A percentile compares a stretch with the other conserved stretches of the same genome.
These are phyloP conservation scores for Aspergillus pseudoterreus DNA, from an alignment of 2,329 filamentous ascomycete species.

Conservation along the genomic window DNA sequence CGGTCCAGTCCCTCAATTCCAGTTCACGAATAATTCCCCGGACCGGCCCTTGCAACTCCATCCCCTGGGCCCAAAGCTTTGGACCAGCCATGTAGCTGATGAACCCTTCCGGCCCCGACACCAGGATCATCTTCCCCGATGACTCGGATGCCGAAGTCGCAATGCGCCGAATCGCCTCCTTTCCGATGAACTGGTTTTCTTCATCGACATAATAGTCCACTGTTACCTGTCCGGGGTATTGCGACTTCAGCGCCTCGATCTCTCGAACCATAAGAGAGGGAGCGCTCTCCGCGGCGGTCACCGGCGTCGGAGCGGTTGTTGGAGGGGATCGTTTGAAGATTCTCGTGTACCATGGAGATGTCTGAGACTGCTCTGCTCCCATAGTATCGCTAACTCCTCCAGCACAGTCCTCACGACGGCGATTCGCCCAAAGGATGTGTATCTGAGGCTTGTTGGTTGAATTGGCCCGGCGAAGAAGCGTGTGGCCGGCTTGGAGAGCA, in stretches of 20 bases:
- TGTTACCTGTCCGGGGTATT: conserved; percentile 54
- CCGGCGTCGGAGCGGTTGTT: not conserved
- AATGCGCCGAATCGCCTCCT: conserved; percentile 45
- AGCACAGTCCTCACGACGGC: conserved; percentile 61
- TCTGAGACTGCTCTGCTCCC: conserved; percentile 8
- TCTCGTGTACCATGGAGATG: conserved; percentile 28
- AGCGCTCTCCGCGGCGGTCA: conserved; percentile 3
- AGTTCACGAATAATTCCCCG: conserved; percentile 64
- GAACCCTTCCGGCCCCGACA: conserved; percentile 91
- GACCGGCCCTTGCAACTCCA: conserved; percentile 70
- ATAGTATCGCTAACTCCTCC: conserved; percentile 55
- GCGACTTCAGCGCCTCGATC: conserved; percentile 59
- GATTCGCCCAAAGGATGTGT: conserved; percentile 79
- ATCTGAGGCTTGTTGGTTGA: conserved; percentile 46
- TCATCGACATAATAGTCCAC: conserved; percentile 81
- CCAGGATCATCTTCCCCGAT: conserved; percentile 58
- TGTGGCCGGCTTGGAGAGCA: conserved; percentile 73
- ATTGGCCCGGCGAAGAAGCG: conserved; percentile 44
- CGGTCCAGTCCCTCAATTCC: conserved; percentile 54
- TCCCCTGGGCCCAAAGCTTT: conserved; percentile 70
- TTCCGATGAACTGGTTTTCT: conserved; percentile 64
- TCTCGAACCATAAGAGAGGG: conserved; percentile 53
- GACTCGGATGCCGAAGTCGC: conserved; percentile 16
- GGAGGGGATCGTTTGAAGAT: conserved; percentile 19
- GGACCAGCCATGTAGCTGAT: conserved; percentile 74